Base-by-base conservation (phyloP, 2,329 filamentous ascomycete species). In the Xylaria sp. region DNA sequence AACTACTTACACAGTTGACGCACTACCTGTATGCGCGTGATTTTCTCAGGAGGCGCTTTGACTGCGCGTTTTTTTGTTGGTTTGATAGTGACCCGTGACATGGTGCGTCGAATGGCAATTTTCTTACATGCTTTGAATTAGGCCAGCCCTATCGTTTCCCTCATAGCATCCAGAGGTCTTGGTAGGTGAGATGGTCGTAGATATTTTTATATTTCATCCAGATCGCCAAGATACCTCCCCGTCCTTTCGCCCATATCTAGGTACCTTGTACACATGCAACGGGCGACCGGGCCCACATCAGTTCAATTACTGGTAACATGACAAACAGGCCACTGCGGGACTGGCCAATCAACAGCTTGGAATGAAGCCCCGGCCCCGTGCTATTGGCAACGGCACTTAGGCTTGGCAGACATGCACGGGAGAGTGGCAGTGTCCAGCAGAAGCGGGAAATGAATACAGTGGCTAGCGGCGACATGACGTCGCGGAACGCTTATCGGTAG, bases 381-480 rank as follows among this genome's bases (percentile, higher is more conserved):
- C 22, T 42, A 60, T 31, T 44, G 38, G 39, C 15, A 55, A 51
- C 63, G 63, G 63, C 45, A 66, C 33, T 66, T 62, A 29, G 22
- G 38, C 64, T 54, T 54, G 51, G 51, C 51, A 27, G 33, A 25
- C 53, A 36, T 45, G 44, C 51, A 25, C 36, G 44, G 63, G 57
- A 58, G 42, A 27, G 10, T 13, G 27, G 50, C 51, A 44, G 63
- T 54, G 20, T 38, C 13, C 11, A 58, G 31, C 45, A 49, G 53
- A 42, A 36, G 38, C 39, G 47, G 63, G 53, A 58, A 33, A 57
- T 38, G 29, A 9, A 15, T 10, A 29, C n/a, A n/a, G n/a, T n/a
- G n/a, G 11, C 36, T 44, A 17, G 7, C 25, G 10, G 45, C 13
- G 39, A 60, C 60, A 67, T 66, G 64, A 66, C 64, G 64, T 66